phyloP scores from a whole-genome alignment of 176 grass and related monocot genomes.

The Secale cereale region DNA sequence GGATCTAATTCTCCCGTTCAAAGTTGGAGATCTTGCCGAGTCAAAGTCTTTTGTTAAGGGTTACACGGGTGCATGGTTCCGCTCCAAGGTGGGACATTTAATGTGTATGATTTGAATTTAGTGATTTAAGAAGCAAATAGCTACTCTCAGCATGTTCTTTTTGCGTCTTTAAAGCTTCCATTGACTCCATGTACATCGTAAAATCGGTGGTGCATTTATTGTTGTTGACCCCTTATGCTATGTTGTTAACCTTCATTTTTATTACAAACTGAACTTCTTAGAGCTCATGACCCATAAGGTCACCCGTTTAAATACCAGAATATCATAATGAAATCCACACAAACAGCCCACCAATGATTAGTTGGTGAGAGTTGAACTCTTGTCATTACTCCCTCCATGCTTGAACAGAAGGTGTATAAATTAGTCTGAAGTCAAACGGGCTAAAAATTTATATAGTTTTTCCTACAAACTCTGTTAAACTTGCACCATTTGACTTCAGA shows the following conservation, averaged over 20 bases:
- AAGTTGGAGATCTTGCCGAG: conserved; percentile 46
- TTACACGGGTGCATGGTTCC: conserved; percentile 63
- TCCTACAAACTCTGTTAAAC: too few species aligned
- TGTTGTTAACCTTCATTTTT: not conserved
- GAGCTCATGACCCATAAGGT: not conserved
- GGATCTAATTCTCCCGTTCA: conserved; percentile 59
- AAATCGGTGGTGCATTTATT: too few species aligned
- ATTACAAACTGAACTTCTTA: not conserved
- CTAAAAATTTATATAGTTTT: too few species aligned
- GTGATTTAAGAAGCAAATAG: not conserved
- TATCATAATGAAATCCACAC: not conserved
- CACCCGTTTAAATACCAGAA: not conserved
- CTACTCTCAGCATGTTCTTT: not conserved
- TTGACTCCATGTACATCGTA: too few species aligned
- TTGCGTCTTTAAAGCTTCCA: not conserved
- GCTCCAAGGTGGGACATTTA: conserved; percentile 45
- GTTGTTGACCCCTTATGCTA: too few species aligned
- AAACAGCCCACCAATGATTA: not conserved
- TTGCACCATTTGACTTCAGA: too few species aligned
- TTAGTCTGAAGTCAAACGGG: too few species aligned
- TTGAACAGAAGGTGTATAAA: too few species aligned
- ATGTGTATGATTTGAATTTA: conserved; percentile 1
- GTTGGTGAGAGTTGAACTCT: not conserved
- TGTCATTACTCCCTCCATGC: not conserved
- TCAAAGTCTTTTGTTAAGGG: conserved; percentile 25